A percentile compares a stretch with the other conserved stretches of the same genome.
Conservation (phyloP, 192 early-diverging fungal species). For the Rhizoclosmatium sp. region DNA sequence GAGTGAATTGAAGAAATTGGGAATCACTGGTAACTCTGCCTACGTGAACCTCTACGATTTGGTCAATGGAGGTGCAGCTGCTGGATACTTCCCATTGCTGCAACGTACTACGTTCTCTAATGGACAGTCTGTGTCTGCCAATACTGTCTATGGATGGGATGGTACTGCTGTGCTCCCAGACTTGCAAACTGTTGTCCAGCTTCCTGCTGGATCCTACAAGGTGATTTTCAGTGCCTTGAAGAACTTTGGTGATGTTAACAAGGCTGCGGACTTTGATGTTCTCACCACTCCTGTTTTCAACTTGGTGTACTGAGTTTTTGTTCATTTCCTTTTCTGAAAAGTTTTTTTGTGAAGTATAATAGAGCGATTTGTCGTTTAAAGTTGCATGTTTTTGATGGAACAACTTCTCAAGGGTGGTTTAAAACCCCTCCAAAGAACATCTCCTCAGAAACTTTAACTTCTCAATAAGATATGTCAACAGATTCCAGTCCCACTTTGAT, state of each 20-base stretch:
- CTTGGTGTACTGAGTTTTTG: neutral
- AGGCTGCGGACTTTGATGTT: neutral
- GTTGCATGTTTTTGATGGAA: no score
- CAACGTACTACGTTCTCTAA: slow-evolving; percentile 7
- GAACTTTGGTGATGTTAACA: neutral
- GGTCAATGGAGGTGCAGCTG: neutral
- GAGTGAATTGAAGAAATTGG: neutral
- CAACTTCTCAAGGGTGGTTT: no score
- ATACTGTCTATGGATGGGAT: neutral
- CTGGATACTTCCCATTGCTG: no score
- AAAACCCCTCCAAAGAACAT: no score
- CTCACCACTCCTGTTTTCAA: neutral
- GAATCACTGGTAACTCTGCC: neutral
- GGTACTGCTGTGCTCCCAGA: neutral
- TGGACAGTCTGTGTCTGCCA: neutral
- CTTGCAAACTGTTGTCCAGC: neutral
- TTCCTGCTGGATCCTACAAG: neutral
- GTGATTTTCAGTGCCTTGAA: neutral
- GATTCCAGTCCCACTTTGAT: no score
- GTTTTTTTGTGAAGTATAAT: no score
- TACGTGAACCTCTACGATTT: neutral
- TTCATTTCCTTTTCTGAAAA: neutral
- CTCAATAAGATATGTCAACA: no score
- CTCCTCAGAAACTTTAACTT: no score
- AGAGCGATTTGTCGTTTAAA: no score